Conservation (phyloP, 2,329 filamentous ascomycete species). For the Penicillium carneum region DNA sequence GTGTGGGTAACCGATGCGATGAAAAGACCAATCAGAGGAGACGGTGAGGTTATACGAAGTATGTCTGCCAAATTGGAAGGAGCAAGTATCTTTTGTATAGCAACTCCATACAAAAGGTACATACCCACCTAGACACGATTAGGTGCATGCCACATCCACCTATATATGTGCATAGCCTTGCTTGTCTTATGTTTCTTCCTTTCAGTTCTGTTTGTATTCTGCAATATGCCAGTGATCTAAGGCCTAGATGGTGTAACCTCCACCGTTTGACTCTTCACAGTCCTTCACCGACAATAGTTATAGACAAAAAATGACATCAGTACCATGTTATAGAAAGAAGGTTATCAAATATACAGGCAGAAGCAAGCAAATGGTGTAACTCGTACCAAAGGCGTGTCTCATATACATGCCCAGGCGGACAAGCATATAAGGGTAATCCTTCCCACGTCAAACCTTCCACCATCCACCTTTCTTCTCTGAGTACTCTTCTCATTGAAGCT, state of each 20-base stretch:
- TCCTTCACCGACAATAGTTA: neutral
- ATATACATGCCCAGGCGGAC: too few relatives aligned
- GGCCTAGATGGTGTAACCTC: too few relatives aligned
- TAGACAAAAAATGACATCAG: neutral
- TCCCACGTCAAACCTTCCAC: neutral
- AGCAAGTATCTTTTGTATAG: neutral
- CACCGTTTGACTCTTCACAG: too few relatives aligned
- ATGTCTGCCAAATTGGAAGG: too few relatives aligned
- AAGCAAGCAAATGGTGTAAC: neutral
- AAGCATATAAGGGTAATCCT: neutral
- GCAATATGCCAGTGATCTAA: neutral
- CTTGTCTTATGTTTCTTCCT: neutral
- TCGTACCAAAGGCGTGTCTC: neutral
- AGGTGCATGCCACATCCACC: neutral
- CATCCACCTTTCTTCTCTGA: neutral
- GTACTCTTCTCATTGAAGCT: neutral
- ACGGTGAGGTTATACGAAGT: neutral
- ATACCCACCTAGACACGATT: neutral
- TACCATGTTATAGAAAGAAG: neutral
- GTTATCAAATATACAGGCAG: too few relatives aligned
- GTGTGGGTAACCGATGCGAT: neutral
- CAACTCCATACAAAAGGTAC: neutral
- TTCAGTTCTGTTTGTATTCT: neutral
- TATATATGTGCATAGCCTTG: neutral
- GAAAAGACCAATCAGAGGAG: neutral